Conservation (phyloP, 495 filamentous ascomycete species). For the Aspergillus bertholletiae region DNA sequence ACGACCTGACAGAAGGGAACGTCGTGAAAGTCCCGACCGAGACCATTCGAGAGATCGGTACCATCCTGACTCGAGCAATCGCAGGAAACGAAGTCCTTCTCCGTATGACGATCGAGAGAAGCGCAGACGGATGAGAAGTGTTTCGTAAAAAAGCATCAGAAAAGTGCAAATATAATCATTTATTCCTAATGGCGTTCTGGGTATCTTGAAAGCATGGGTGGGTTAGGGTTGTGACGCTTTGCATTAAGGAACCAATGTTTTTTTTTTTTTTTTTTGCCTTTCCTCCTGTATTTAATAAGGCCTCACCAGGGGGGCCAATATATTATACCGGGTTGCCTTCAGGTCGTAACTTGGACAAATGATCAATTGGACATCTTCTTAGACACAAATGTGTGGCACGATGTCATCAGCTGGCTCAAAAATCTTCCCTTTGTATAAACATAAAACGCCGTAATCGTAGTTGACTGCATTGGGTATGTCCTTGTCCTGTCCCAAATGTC, state of each 20-base stretch:
- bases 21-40: conserved; percentile 25
- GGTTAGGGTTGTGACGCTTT: conserved; percentile 11
- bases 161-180: conserved; percentile 6
- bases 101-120: conserved; percentile 64
- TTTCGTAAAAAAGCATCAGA: conserved; percentile 17
- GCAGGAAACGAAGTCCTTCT: conserved; percentile 64
- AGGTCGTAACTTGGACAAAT: background rate
- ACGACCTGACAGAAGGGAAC: conserved; percentile 29
- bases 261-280: too few relatives aligned
- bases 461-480: background rate
- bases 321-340: conserved; percentile 1
- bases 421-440: background rate
- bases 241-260: conserved; percentile 1
- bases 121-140: conserved; percentile 56
- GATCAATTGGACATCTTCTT: background rate
- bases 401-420: background rate
- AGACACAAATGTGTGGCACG: background rate
- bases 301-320: background rate
- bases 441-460: background rate
- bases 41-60: conserved; percentile 49
- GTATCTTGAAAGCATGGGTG: conserved; percentile 12
- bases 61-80: conserved; percentile 25
- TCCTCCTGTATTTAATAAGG: conserved; percentile 6
- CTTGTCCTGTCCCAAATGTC: background rate
- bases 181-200: conserved; percentile 25